Evolutionary conservation across 345 rosid species (phyloP), one percentile per base, ranked within the genome.

Genomic region (Gossypium raimondii): DNA sequence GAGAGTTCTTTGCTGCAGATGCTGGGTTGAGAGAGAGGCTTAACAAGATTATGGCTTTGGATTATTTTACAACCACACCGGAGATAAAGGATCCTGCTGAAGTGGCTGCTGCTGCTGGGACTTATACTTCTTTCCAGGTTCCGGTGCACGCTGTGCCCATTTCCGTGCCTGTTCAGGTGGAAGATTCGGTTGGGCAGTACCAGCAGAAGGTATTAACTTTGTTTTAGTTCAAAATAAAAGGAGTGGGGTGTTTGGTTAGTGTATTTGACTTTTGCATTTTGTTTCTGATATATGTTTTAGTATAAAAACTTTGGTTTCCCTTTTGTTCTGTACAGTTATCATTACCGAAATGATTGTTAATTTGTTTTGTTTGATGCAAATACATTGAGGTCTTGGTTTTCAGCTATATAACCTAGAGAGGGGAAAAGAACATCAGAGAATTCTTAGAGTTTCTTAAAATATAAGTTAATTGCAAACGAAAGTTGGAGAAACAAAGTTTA

Each of bases 81-180:
- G 98, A 90, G 87, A 89, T 91, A 87, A 90, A 87, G 82, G 90
- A 88, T 55, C 90, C 96, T 0, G 94, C 86, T 18, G 99, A 91
- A 74, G 85, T 90, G 70, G 97, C 95, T 16, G 95, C 89, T 2
- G 91, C 86, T 45, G 85, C 86, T 65, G 86, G 87, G 29, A 90
- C 82, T 77, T 95, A 83, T 57, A 88, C 73, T 50, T 72, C 92
- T 71, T 92, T 86, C 77, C 93, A 87, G 80, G 88, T 86, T 48
- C 87, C 87, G 3, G 86, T 80, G 58, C 84, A 79, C 14, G 82
- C 76, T 11, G 74, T 77, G 7, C 84, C 87, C 13, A 73, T 72
- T 27, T 53, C 77, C 0, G 82, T 66, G 24, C 84, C 90, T 1
- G 76, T 84, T 22, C 88, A 80, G 61, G 81, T 73, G 44, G 93